Percentiles rank a stretch among this genome's conserved stretches.
Conservation (phyloP, 1,284 basidiomycete genomes). For the Puccinia hordei region DNA sequence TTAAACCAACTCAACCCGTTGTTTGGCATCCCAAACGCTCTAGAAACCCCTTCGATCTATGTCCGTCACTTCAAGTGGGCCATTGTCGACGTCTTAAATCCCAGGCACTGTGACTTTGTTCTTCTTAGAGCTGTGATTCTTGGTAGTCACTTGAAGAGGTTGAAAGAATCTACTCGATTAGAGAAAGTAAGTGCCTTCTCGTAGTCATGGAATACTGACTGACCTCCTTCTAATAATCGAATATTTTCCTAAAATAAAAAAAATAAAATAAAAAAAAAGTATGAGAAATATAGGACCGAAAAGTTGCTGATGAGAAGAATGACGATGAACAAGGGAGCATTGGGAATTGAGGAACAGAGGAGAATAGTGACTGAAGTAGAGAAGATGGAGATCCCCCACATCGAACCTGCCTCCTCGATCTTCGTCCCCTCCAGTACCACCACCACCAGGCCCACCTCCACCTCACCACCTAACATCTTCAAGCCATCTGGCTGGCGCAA, state of each 20-base stretch:
- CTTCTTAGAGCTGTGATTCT: conserved; percentile 31
- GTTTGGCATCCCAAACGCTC: neutral
- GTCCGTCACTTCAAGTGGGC: conserved; percentile 39
- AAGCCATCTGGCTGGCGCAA: conserved; percentile 15
- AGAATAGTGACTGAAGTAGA: conserved; percentile 28
- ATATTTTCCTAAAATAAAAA: conserved; percentile 1
- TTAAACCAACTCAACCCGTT: conserved; percentile 20
- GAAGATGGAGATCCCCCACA: conserved; percentile 33
- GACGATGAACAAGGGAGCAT: conserved; percentile 21
- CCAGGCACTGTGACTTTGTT: conserved; percentile 42
- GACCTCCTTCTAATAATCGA: no score
- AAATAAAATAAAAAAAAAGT: conserved; percentile 38
- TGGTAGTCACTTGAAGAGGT: conserved; percentile 38
- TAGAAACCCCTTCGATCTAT: neutral
- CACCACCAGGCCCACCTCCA: neutral
- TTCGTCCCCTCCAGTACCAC: conserved; percentile 1
- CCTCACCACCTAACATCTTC: neutral
- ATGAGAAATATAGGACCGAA: conserved; percentile 45
- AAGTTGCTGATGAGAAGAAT: conserved; percentile 19
- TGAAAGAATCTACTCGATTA: conserved; percentile 46
- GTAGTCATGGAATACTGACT: no score
- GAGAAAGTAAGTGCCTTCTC: conserved; percentile 31
- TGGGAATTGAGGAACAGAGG: conserved; percentile 29
- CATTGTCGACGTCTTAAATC: conserved; percentile 37
- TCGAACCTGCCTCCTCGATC: conserved; percentile 22